Evolutionary conservation across 1,284 basidiomycete genomes (phyloP).

Genomic region (Apiotrichum porosum): DNA sequence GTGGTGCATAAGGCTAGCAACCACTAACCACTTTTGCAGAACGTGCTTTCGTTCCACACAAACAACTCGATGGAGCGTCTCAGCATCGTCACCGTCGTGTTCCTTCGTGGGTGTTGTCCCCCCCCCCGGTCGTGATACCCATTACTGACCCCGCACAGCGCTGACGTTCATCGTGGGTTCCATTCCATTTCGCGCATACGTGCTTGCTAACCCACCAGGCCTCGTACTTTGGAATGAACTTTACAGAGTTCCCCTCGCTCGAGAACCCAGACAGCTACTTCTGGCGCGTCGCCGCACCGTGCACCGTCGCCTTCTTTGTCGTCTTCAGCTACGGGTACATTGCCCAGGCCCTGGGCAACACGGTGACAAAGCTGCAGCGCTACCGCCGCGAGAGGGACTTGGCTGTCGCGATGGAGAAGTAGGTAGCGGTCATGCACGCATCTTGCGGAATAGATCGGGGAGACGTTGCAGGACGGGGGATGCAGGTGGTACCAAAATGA

Average conservation of each 20-base stretch:
- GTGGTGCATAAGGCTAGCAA: slow-evolving; percentile 5
- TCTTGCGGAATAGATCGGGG: too few species aligned
- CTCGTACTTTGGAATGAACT: slow-evolving; percentile 41
- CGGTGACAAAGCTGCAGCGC: slow-evolving; percentile 21
- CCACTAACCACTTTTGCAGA: slow-evolving; percentile 17
- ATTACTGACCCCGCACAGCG: slow-evolving; percentile 2
- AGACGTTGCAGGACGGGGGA: too few species aligned
- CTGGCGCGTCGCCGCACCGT: slow-evolving; percentile 45
- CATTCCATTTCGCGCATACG: too few species aligned
- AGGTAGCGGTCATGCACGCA: too few species aligned
- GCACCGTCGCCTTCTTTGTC: slow-evolving; percentile 44
- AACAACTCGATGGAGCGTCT: slow-evolving; percentile 49
- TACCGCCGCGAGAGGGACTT: background rate
- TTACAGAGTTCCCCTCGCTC: slow-evolving; percentile 34
- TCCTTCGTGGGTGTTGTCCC: slow-evolving; percentile 39
- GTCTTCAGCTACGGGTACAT: slow-evolving; percentile 44
- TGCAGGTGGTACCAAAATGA: too few species aligned
- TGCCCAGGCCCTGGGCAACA: slow-evolving; percentile 25
- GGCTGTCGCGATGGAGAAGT: too few species aligned
- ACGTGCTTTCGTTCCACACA: slow-evolving; percentile 45
- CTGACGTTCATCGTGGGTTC: slow-evolving; percentile 31
- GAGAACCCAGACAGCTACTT: slow-evolving; percentile 39
- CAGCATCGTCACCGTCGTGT: slow-evolving; percentile 48
- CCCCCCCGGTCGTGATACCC: too few species aligned
- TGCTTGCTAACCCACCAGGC: slow-evolving; percentile 7